Percentiles rank a stretch among this genome's conserved stretches.
phyloP scores from a whole-genome alignment of 805 yeast genomes.

The Monosporozyma yasuniensis region DNA sequence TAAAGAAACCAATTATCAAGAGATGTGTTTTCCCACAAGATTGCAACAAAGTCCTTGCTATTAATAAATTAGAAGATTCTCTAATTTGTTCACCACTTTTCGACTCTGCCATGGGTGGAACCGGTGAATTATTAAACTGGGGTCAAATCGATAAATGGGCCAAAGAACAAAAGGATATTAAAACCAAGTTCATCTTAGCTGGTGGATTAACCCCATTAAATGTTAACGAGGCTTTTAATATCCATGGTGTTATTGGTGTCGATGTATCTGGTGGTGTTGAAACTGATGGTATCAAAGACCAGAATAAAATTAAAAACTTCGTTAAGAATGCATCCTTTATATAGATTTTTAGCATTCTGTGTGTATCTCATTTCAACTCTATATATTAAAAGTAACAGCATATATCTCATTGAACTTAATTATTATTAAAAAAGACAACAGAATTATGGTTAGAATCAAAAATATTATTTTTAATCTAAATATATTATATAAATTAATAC shows the following conservation, averaged over 20 bases:
- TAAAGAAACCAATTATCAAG: constrained; percentile 55
- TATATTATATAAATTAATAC: no score
- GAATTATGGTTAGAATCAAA: no score
- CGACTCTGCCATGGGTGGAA: constrained; percentile 89
- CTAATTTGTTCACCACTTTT: constrained; percentile 39
- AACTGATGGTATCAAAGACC: constrained; percentile 64
- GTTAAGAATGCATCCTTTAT: constrained; percentile 22
- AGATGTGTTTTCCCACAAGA: constrained; percentile 57
- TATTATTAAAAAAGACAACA: no score
- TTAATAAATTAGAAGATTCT: constrained; percentile 11
- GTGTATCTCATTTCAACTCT: no score
- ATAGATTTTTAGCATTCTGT: background rate
- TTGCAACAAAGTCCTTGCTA: constrained; percentile 30
- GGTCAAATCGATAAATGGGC: constrained; percentile 35
- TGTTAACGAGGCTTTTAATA: constrained; percentile 44
- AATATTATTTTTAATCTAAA: no score
- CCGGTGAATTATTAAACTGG: constrained; percentile 81
- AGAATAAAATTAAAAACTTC: constrained; percentile 50
- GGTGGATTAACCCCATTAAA: constrained; percentile 84
- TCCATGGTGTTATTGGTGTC: constrained; percentile 66
- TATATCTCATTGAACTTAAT: no score
- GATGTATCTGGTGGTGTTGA: constrained; percentile 97
- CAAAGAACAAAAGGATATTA: constrained; percentile 10
- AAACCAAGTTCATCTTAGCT: constrained; percentile 55
- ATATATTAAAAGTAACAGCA: no score